Evolutionary conservation across 2,329 filamentous ascomycete genomes (phyloP), one percentile per base, ranked within the genome.

Genomic region (Madurella mycetomatis): DNA sequence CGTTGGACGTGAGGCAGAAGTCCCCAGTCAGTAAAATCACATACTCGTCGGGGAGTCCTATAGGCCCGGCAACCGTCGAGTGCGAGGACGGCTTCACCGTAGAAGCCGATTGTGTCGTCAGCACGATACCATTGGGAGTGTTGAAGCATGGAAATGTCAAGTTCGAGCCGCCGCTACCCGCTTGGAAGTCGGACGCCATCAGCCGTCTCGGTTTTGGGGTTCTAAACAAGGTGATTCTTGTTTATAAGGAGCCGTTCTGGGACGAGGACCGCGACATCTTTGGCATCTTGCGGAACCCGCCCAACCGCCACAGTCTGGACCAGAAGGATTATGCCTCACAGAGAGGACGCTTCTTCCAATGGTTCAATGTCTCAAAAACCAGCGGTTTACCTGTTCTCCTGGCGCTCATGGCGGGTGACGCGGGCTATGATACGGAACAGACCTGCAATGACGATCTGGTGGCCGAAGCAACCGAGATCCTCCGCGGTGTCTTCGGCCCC

Each of bases 311-410:
- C 53, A 95, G 90, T 66, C 78, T 92, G 51, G 77, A 85, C 43
- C 90, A 95, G 65, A 81, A 82, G 48, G 88, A 96, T 60, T 97
- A 97, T 65, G 77, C 84, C 5, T 76, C 80, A 3, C 85, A 84
- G 57, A 84, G 92, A 50, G 92, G 92, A n/a, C 86, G 92, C 19
- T 96, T 96, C 72, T 99, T 97, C 66, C 83, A 99, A 63, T 97
- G 96, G 82, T 97, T 96, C 82, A 97, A 99, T 65, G 90, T 91
- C 51, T 87, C 91, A 56, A 89, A 90, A 62, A 95, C 90, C 2
- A 91, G 88, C 44, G 95, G 95, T 1, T 76, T 95, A 37, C 94
- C 89, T 1, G 90, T 91, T 49, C 78, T 96, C 19, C 84, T 97
- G 57, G 94, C 90, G 9, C 79, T 99, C 30, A 96, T 99, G 92